Evolutionary conservation across 2,329 filamentous ascomycete species (phyloP).

Genomic region (Laburnicola sp.): DNA sequence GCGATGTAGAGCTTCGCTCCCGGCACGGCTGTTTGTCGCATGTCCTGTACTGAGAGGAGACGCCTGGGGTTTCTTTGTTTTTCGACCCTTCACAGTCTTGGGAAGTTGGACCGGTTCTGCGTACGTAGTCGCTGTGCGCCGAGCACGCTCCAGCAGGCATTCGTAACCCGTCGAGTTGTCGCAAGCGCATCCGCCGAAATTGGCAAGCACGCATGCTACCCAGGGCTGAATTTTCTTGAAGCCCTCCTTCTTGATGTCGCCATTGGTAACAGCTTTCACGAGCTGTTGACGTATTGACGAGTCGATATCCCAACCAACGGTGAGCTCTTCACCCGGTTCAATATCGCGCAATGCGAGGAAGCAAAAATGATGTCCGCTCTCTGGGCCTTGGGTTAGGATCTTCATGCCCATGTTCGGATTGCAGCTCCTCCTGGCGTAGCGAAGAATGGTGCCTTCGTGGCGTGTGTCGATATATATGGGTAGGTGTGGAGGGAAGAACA

Average conservation of each 20-base stretch:
- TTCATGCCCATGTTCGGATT: slow-evolving; percentile 85
- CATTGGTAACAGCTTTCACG: slow-evolving; percentile 64
- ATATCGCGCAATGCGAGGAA: slow-evolving; percentile 82
- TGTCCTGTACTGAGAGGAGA: slow-evolving; percentile 59
- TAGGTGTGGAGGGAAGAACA: slow-evolving; percentile 75
- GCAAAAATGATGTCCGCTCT: slow-evolving; percentile 78
- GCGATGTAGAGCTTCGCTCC: slow-evolving; percentile 59
- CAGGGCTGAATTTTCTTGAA: slow-evolving; percentile 65
- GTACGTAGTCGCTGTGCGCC: slow-evolving; percentile 32
- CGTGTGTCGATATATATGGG: slow-evolving; percentile 93
- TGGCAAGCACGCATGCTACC: slow-evolving; percentile 71
- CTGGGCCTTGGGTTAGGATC: slow-evolving; percentile 76
- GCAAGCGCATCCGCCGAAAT: slow-evolving; percentile 80
- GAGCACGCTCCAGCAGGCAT: slow-evolving; percentile 43
- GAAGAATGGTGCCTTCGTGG: slow-evolving; percentile 79
- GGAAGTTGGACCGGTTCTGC: slow-evolving; percentile 26
- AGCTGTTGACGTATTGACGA: slow-evolving; percentile 57
- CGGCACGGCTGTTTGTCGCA: slow-evolving; percentile 61
- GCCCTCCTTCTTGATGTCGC: slow-evolving; percentile 59
- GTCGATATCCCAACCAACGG: slow-evolving; percentile 61
- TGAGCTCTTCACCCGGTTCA: slow-evolving; percentile 70
- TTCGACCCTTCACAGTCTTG: slow-evolving; percentile 53
- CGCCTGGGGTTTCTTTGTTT: slow-evolving; percentile 53
- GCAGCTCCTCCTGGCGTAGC: slow-evolving; percentile 92
- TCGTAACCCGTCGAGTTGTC: slow-evolving; percentile 48